Evolutionary conservation across 2,329 filamentous ascomycete genomes (phyloP).

Genomic region (Botrytis galanthina): DNA sequence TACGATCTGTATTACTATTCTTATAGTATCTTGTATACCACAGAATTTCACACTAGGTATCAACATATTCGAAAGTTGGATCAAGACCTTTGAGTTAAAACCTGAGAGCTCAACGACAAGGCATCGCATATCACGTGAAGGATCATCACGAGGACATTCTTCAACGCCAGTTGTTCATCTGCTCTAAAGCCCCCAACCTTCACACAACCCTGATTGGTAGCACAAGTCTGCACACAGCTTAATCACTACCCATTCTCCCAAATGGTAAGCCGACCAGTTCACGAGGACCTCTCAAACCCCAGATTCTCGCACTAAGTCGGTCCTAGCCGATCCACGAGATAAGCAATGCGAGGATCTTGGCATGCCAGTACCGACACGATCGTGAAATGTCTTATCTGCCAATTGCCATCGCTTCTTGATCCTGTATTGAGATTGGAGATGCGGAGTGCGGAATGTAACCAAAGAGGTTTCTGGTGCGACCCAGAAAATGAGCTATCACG

Average conservation of each 20-base stretch:
- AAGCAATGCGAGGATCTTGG: constrained; percentile 1
- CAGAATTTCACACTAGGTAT: not conserved
- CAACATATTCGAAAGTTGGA: not conserved
- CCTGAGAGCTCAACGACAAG: not conserved
- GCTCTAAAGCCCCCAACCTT: not conserved
- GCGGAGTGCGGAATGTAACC: not conserved
- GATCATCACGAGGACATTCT: not conserved
- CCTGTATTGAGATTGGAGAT: not conserved
- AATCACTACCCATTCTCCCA: not conserved
- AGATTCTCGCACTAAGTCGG: constrained; percentile 3
- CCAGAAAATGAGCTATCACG: constrained; percentile 11
- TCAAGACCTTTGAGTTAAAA: not conserved
- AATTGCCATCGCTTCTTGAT: not conserved
- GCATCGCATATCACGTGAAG: not conserved
- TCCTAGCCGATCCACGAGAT: constrained; percentile 10
- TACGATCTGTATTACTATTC: not conserved
- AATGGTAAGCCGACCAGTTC: constrained; percentile 1
- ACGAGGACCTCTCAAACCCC: not conserved
- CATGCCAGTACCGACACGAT: not conserved
- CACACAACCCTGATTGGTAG: not conserved
- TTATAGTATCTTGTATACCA: too few relatives aligned
- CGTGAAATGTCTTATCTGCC: not conserved
- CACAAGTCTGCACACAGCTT: not conserved
- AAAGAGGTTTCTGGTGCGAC: not conserved
- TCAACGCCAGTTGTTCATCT: not conserved